Percentiles rank a stretch among this genome's conserved stretches.
These are phyloP conservation scores for Saitozyma podzolica DNA, from an alignment of 768 basidiomycete species.

Conservation along the genomic window DNA sequence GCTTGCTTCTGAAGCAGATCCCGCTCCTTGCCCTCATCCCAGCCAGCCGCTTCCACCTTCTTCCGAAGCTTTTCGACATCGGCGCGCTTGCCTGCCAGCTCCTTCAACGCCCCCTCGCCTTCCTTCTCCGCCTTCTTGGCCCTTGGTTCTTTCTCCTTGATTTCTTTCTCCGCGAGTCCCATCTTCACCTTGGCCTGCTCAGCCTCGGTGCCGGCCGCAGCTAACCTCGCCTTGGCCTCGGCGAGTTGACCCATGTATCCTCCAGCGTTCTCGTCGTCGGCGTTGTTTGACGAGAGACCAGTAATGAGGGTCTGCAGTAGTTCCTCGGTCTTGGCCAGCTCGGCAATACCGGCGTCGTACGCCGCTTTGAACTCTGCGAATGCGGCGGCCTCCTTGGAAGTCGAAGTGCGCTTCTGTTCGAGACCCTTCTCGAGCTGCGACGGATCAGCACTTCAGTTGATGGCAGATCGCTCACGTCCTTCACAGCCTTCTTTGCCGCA, in stretches of 20 bases:
- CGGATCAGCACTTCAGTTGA: slow-evolving; percentile 5
- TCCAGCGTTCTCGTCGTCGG: slow-evolving; percentile 67
- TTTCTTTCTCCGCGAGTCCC: slow-evolving; percentile 72
- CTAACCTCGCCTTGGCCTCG: slow-evolving; percentile 70
- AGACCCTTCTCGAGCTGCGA: slow-evolving; percentile 63
- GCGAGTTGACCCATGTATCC: slow-evolving; percentile 97
- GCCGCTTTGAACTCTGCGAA: slow-evolving; percentile 69
- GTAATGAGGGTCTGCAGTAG: slow-evolving; percentile 94
- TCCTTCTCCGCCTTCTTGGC: slow-evolving; percentile 85
- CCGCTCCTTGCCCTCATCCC: slow-evolving; percentile 74
- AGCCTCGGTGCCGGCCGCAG: slow-evolving; percentile 78
- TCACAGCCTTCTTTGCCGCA: slow-evolving; percentile 60
- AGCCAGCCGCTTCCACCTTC: slow-evolving; percentile 65
- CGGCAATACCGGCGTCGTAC: slow-evolving; percentile 63
- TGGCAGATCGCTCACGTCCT: slow-evolving; percentile 58
- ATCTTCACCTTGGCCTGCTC: slow-evolving; percentile 77
- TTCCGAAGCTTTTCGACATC: slow-evolving; percentile 61
- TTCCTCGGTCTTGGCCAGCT: slow-evolving; percentile 75
- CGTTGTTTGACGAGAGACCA: slow-evolving; percentile 71
- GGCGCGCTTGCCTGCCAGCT: slow-evolving; percentile 58
- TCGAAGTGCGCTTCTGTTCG: slow-evolving; percentile 63
- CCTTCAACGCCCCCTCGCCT: slow-evolving; percentile 71
- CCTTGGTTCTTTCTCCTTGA: slow-evolving; percentile 70
- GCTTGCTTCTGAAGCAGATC: slow-evolving; percentile 59
- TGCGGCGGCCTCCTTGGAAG: slow-evolving; percentile 60